Base-by-base conservation (phyloP, 805 yeast species). In the Metschnikowia proteae region DNA sequence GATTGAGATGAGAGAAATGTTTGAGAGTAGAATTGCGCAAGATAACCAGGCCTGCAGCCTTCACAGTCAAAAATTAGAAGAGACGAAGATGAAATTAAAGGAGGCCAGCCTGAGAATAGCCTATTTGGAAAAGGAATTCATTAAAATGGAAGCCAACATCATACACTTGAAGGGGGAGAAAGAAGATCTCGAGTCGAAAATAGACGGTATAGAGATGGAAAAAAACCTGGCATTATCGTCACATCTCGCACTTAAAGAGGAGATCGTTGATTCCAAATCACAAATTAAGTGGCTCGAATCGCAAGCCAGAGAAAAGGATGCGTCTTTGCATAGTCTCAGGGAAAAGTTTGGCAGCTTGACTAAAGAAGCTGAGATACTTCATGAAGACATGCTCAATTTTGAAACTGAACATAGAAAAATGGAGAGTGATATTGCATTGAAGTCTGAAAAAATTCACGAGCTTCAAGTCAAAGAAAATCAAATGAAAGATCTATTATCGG, bases 281-380 rank as follows among this genome's bases (percentile, higher is more conserved):
- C 39, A 47, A 32, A 36, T 48, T 6, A 3, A 17, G 8, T 25
- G 9, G 4, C 50, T 62, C 4, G 61, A 61, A 45, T 30, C 39
- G 11, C 47, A 55, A 29, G 23, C 57, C 9, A 49, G 49, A 29
- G 65, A 62, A 30, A 60, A 60, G 37, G 63, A 58, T 23, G 53
- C 51, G 3, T 54, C 57, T n/a, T 53, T 55, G 31, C 51, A 45
- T n/a, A 60, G 59, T 30, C 51, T 63, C 5, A 57, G 58, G 36
- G 42, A 50, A 13, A 58, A 52, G 22, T 49, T 54, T 30, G 43
- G 37, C 26, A 50, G 46, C 4, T 37, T 54, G 45, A 43, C 54
- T 41, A 48, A 51, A 26, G 60, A 60, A 35, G 54, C 57, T 8
- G 47, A 50, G 13, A 48, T 39, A 3, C 49, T 61, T 26, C 51